Conservation (phyloP, 768 basidiomycete species). For the Leccinum rimulosum region DNA sequence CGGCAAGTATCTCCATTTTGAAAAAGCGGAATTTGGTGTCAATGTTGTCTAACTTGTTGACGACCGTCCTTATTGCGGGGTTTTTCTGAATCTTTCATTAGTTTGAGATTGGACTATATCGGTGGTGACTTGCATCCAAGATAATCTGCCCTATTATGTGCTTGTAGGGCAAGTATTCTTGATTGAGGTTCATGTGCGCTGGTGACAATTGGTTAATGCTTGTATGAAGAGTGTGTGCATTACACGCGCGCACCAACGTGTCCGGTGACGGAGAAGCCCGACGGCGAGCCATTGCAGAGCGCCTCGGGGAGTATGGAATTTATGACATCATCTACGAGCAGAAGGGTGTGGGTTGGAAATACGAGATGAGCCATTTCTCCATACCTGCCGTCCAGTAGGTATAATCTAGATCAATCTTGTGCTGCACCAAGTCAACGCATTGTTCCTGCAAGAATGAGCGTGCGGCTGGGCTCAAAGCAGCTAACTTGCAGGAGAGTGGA, state of each 20-base stretch:
- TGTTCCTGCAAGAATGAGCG: conserved; percentile 55
- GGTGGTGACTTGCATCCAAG: conserved; percentile 64
- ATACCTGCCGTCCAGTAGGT: conserved; percentile 86
- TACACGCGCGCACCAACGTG: conserved; percentile 74
- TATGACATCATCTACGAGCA: conserved; percentile 72
- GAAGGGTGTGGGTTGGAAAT: conserved; percentile 1
- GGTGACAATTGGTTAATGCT: conserved; percentile 5
- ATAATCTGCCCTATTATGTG: conserved; percentile 88
- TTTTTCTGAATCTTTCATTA: conserved; percentile 68
- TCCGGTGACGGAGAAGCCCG: conserved; percentile 83
- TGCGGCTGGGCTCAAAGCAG: conserved; percentile 58
- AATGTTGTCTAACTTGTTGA: conserved; percentile 91
- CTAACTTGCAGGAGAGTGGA: conserved; percentile 48
- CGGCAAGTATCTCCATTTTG: conserved; percentile 94
- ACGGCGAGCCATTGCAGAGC: conserved; percentile 74
- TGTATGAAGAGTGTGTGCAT: background rate
- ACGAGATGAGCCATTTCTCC: background rate
- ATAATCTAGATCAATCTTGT: conserved; percentile 70
- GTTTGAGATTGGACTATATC: background rate
- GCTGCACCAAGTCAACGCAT: conserved; percentile 51
- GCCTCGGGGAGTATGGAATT: conserved; percentile 78
- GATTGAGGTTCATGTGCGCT: conserved; percentile 92
- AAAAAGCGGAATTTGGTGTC: conserved; percentile 88
- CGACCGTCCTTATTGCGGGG: conserved; percentile 75
- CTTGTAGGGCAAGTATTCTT: conserved; percentile 90